These are phyloP conservation scores for Ustilago trichophora DNA, from an alignment of 1,284 basidiomycete species.

Conservation along the genomic window DNA sequence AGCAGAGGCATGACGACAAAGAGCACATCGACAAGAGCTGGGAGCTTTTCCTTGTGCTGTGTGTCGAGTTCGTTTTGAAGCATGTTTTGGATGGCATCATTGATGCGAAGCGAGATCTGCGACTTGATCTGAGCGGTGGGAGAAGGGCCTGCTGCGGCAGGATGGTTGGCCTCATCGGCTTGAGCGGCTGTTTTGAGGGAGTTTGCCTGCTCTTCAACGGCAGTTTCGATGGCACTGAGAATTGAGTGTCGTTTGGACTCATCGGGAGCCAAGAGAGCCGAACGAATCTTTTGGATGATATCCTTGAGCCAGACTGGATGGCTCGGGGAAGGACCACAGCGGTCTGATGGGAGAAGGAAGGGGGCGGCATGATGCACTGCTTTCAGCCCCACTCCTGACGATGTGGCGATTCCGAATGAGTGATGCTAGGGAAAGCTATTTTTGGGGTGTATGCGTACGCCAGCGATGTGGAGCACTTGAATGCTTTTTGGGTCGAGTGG, in stretches of 20 bases:
- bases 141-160: constrained; percentile 28
- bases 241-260: constrained; percentile 28
- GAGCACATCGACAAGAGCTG: constrained; percentile 51
- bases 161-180: constrained; percentile 35
- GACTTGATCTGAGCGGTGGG: constrained; percentile 40
- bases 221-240: constrained; percentile 24
- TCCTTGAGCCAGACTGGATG: constrained; percentile 49
- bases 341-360: constrained; percentile 46
- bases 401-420: background rate
- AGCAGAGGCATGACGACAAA: constrained; percentile 45
- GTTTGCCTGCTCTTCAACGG: constrained; percentile 25
- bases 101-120: constrained; percentile 46
- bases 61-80: constrained; percentile 44
- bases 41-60: constrained; percentile 26
- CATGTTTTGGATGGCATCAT: constrained; percentile 38
- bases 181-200: constrained; percentile 22
- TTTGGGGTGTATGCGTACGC: too few species aligned
- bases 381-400: background rate
- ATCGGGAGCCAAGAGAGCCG: constrained; percentile 19
- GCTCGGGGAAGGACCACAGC: constrained; percentile 32
- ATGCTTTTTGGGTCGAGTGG: too few species aligned
- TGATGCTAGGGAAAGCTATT: too few species aligned
- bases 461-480: too few species aligned
- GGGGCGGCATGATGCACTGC: constrained; percentile 35
- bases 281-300: constrained; percentile 27